Evolutionary conservation across 306 rosid species (phyloP), one percentile per base, ranked within the genome.

Genomic region (Rosa lucieae): DNA sequence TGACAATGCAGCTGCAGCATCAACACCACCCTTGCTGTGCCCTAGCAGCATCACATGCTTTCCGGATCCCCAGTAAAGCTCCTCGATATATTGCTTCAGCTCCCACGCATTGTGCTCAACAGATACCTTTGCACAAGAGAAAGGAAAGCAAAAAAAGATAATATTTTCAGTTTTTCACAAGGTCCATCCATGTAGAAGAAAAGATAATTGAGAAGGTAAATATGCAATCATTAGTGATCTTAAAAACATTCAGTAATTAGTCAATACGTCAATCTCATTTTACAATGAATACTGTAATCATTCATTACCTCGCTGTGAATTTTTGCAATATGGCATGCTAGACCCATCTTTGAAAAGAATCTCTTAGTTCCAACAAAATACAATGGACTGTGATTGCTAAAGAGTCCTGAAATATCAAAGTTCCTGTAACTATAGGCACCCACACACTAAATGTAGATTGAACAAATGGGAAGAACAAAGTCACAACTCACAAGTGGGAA

Each of bases 21-120:
- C 96, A 73, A 94, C 88, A 40, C 94, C 98, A 37, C 97, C 97
- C 86, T 94, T 92, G 79, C 97, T 94, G 83, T 94, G 97, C 46
- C 97, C 97, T 2, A 90, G 87, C 75, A 94, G 85, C 96, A 92
- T 90, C 76, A 92, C 85, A 59, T 71, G 89, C 92, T 90, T 89
- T 44, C 93, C 92, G 21, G 90, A 87, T 74, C 97, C 98, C 97
- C 97, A 90, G 71, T 87, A 89, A 23, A 94, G 97, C 81, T 94
- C 98, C 71, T 87, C 96, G 2, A 94, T 84, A 80, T 90, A 94
- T 44, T 84, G 92, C 86, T 87, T 94, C 23, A 94, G 90, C 75
- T 89, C 94, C 94, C 84, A 82, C 52, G 98, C 96, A 79, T 90
- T 94, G 82, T 92, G 90, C 62, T 88, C 96, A 65, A 94, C 92